Evolutionary conservation across 1,284 basidiomycete species (phyloP).

Genomic region (Cutaneotrichosporon daszewskae): DNA sequence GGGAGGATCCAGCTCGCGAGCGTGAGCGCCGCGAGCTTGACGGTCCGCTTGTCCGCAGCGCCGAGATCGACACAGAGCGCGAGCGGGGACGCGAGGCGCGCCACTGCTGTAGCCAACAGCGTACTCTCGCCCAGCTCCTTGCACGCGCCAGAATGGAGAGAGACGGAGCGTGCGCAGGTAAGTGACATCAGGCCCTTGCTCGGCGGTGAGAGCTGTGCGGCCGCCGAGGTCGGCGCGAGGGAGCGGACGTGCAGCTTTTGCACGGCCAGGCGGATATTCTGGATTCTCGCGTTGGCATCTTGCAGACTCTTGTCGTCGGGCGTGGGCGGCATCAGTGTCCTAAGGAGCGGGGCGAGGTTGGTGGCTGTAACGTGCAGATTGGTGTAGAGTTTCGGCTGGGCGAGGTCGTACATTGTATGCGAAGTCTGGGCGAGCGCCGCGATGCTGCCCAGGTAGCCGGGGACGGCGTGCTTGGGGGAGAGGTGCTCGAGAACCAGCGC

Average conservation of each 20-base stretch:
- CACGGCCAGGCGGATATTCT: not conserved
- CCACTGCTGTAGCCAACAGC: not conserved
- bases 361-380: not conserved
- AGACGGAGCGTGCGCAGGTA: too few species aligned
- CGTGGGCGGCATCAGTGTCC: not conserved
- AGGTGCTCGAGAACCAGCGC: too few species aligned
- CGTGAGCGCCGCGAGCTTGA: not conserved
- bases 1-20: constrained; percentile 4
- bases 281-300: not conserved
- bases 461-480: too few species aligned
- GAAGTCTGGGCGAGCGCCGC: not conserved
- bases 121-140: not conserved
- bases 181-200: too few species aligned
- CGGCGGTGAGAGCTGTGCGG: not conserved
- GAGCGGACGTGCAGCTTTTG: not conserved
- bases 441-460: too few species aligned
- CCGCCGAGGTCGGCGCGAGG: not conserved
- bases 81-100: constrained; percentile 1
- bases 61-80: constrained; percentile 3
- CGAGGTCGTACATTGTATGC: not conserved
- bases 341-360: not conserved
- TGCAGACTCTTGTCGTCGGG: not conserved
- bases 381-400: not conserved
- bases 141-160: not conserved
- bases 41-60: not conserved